Evolutionary conservation across 108 stramenopile genomes (phyloP), one percentile per base, ranked within the genome.

Genomic region (Asterionellopsis glacialis): DNA sequence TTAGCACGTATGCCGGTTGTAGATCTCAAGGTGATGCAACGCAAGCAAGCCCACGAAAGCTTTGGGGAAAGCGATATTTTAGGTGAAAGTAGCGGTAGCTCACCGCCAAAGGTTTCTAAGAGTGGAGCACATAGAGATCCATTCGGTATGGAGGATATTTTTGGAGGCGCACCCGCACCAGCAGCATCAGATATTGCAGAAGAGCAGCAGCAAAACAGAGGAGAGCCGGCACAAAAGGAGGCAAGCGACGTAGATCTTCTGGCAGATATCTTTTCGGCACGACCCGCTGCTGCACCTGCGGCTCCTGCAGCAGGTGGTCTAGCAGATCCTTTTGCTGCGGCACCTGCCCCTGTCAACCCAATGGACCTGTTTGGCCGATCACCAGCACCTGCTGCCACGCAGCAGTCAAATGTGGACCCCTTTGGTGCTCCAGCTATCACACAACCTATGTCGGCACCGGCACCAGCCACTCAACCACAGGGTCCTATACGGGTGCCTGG

Each of bases 1-100:
- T 53, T 98, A 43, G 93, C 94, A 3, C 74, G 94, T 45, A 98
- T 98, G 96, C 96, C 98, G 0, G 86, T 92, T 0, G 89, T 95
- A 4, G 95, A 96, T 54, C 62, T 87, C 33, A 93, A 90, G 68
- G 75, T 93, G 40, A 60, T 95, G 61, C 78, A 81, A 67, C 81
- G 81, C 71, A 77, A 71, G 19, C 71, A 75, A 49, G 64, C 67
- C 38, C 47, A 72, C 22, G 71, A 43, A 15, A 68, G 63, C 18
- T 57, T 74, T 44, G 57, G 48, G 33, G 77, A 55, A 24, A 73
- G 45, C 24, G 75, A 68, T 26, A 49, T 40, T 15, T 64, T 68
- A 50, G 78, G 68, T 52, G 54, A 45, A 3, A 44, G 45, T 47
- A 26, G 22, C 3, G 59, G 45, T 47, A 73, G 51, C 39, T 63